Conservation (phyloP, 495 filamentous ascomycete genomes). For the Staphylotrichum tortipilum region DNA sequence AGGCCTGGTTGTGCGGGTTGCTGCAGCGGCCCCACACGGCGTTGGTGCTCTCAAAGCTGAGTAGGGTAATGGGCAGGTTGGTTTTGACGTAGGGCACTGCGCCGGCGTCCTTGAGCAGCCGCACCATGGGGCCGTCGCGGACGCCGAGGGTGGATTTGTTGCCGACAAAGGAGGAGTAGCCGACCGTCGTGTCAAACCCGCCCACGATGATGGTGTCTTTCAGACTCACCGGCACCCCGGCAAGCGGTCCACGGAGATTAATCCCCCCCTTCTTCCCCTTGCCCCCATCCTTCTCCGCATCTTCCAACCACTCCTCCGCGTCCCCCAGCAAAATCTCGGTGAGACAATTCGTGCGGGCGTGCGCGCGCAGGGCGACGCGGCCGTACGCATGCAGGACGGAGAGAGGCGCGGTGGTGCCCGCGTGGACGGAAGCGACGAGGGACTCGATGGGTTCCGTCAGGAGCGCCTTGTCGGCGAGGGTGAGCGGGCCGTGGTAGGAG, state of each 20-base stretch:
- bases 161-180: conserved; percentile 64
- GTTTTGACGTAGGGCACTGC: conserved; percentile 96
- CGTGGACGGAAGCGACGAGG: conserved; percentile 71
- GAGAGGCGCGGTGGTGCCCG: conserved; percentile 51
- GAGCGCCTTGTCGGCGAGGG: conserved; percentile 50
- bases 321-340: conserved; percentile 80
- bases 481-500: conserved; percentile 57
- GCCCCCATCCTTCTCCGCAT: too few relatives aligned
- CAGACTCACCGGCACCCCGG: conserved; percentile 79
- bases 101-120: conserved; percentile 83
- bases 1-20: conserved; percentile 75
- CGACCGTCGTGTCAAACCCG: conserved; percentile 81
- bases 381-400: conserved; percentile 84
- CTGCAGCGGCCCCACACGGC: conserved; percentile 76
- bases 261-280: conserved; percentile 26
- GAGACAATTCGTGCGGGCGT: conserved; percentile 80
- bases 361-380: conserved; percentile 77
- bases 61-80: conserved; percentile 80
- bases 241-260: conserved; percentile 74
- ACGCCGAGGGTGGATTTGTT: conserved; percentile 50
- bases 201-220: conserved; percentile 83
- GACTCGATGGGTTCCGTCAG: conserved; percentile 67
- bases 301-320: conserved; percentile 69
- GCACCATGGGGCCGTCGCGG: conserved; percentile 68
- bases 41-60: conserved; percentile 88